A percentile compares a stretch with the other conserved stretches of the same genome.
phyloP scores from a whole-genome alignment of 2,329 filamentous ascomycete species.

The Nigrospora osmanthi region DNA sequence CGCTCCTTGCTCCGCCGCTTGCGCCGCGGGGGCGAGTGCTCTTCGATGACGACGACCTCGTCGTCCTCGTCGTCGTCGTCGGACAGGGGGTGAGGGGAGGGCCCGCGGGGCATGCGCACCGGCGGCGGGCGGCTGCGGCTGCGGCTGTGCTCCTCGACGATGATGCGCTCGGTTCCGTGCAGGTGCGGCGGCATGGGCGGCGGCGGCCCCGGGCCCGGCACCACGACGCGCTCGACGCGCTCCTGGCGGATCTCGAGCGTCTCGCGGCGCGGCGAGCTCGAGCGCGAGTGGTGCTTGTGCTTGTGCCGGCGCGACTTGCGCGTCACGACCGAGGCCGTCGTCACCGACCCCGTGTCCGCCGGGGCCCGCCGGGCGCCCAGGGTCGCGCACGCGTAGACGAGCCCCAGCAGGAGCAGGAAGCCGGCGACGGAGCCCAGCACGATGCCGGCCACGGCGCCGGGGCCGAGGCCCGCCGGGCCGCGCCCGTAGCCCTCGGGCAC shows the following conservation, averaged over 20 bases:
- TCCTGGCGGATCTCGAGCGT: slow-evolving; percentile 19
- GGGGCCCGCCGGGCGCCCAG: slow-evolving; percentile 23
- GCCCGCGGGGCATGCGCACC: neutral
- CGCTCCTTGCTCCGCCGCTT: slow-evolving; percentile 14
- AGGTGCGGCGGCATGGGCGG: neutral
- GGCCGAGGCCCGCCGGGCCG: slow-evolving; percentile 27
- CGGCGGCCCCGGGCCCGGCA: slow-evolving; percentile 1
- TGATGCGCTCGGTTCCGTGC: slow-evolving; percentile 14
- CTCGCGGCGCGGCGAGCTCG: slow-evolving; percentile 12
- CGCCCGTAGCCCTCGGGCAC: slow-evolving; percentile 33
- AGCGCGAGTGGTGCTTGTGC: slow-evolving; percentile 6
- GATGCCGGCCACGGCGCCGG: slow-evolving; percentile 28
- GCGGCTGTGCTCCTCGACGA: slow-evolving; percentile 17
- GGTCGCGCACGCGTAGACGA: slow-evolving; percentile 20
- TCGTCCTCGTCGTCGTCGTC: slow-evolving; percentile 19
- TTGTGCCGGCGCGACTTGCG: slow-evolving; percentile 14
- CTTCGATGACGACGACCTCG: slow-evolving; percentile 30
- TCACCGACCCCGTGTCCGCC: slow-evolving; percentile 15
- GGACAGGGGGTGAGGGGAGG: slow-evolving; percentile 16
- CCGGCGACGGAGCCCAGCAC: slow-evolving; percentile 32
- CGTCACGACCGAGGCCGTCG: slow-evolving; percentile 20
- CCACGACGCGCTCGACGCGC: slow-evolving; percentile 5
- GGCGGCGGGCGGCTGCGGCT: slow-evolving; percentile 4
- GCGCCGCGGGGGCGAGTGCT: slow-evolving; percentile 20
- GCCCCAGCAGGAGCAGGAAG: slow-evolving; percentile 17